Evolutionary conservation across 2,329 filamentous ascomycete genomes (phyloP), one percentile per base, ranked within the genome.

Genomic region (Talaromyces piceae): DNA sequence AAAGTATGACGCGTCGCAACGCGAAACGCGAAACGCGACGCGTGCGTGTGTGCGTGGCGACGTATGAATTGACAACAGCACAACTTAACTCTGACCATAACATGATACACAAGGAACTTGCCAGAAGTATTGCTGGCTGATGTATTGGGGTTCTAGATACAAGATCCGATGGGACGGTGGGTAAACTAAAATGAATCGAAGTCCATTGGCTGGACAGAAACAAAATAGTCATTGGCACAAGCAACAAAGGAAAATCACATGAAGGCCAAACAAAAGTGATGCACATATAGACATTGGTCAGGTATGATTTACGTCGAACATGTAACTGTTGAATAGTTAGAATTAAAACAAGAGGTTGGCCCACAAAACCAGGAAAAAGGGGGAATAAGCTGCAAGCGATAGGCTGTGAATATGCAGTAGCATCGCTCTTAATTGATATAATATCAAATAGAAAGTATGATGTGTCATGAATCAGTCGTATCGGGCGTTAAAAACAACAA

Each of bases 391-490:
- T 46, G 41, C 30, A 30, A 26, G 33, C 9, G 30, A 25, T 30
- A 49, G 45, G 11, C 16, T 53, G 33, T 50, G 45, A 50, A 49
- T 52, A 50, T 45, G 33, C 33, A 45, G 44, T 43, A n/a, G 26
- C 28, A 27, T 18, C 25, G 51, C 25, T 37, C n/a, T n/a, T n/a
- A n/a, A n/a, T n/a, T 45, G 26, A 41, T 56, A 43, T 22, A 33
- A 33, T 22, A 26, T 39, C 52, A 47, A 49, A 33, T 45, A 37
- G 41, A 31, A 50, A 20, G 33, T 37, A 20, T 33, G 41, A 20
- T 33, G 33, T 45, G 31, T 55, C 54, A 45, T 55, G n/a, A 48
- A 31, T 28, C 26, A 31, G 33, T 55, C 54, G 30, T 55, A 22
- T 50, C 47, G 43, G 51, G 45, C 46, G 31, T 55, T 23, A 39